These are phyloP conservation scores for Apiotrichum akiyoshidainum DNA, from an alignment of 1,284 basidiomycete genomes.

Conservation along the genomic window DNA sequence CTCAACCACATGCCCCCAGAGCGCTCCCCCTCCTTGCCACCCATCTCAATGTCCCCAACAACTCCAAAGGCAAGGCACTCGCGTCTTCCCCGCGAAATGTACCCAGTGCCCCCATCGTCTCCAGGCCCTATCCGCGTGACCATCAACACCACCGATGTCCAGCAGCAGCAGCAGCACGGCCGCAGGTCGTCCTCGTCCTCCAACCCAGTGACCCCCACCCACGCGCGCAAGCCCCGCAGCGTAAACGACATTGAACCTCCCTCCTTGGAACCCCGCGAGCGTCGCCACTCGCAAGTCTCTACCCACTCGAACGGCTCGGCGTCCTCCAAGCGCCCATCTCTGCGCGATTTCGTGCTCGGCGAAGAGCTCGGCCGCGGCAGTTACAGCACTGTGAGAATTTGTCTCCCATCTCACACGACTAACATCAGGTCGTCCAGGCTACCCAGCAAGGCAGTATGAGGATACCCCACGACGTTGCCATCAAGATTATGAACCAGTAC, in stretches of 20 bases:
- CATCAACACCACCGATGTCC: neutral
- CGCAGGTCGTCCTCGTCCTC: neutral
- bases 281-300: constrained; percentile 37
- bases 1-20: neutral
- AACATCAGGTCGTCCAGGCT: neutral
- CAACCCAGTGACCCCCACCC: constrained; percentile 1
- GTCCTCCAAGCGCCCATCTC: constrained; percentile 25
- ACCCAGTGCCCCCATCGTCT: neutral
- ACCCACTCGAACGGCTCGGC: constrained; percentile 22
- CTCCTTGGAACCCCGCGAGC: constrained; percentile 25
- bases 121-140: neutral
- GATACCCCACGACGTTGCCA: constrained; percentile 38
- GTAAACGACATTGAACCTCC: constrained; percentile 9
- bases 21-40: constrained; percentile 15
- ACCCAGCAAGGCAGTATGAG: neutral
- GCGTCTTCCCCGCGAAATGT: neutral
- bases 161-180: too few relatives aligned
- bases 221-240: constrained; percentile 4
- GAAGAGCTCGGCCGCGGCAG: constrained; percentile 50
- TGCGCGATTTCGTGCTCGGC: constrained; percentile 46
- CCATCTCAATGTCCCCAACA: constrained; percentile 20
- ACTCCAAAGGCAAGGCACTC: constrained; percentile 18
- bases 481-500: constrained; percentile 56
- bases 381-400: constrained; percentile 48
- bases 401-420: neutral